Evolutionary conservation across 805 yeast genomes (phyloP), one percentile per base, ranked within the genome.

Genomic region (Kodamaea kaohsiungensis): DNA sequence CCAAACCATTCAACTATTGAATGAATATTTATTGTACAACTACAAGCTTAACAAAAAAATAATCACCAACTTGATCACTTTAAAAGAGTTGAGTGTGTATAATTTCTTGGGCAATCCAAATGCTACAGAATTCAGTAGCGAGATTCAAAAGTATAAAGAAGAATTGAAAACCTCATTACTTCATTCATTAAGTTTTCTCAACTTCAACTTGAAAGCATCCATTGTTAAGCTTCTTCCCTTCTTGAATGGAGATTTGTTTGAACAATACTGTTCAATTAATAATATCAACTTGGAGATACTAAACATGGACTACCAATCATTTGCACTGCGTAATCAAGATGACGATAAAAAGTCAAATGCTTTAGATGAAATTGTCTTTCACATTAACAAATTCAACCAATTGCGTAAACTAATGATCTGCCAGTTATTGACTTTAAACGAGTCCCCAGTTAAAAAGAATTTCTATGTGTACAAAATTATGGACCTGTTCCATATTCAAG

Each of bases 231-330:
- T 74, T 7, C 52, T 76, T 1, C 74, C 77, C 0, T 54, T 59
- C 22, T 53, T 72, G 33, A 73, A 76, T 55, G 79, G 80, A 0
- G 69, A 66, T 0, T 57, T 68, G 8, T 61, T 76, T 25, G 78
- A 76, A 53, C 70, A 72, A 56, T 76, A 74, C 53, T 73, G 78
- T 53, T 60, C 60, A 18, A 67, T 75, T n/a, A 74, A 76, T 54
- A 66, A 69, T 42, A 65, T 76, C 12, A 65, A 68, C 43, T 42
- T 73, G 13, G 59, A 63, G 7, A 19, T 57, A 2, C 45, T 66
- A 9, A 53, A 53, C 40, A 56, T 54, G 13, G 46, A 47, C 12
- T 48, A n/a, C 39, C 22, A 38, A 22, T 38, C 45, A 13, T 49
- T 33, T 35, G 8, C 43, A 13, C 30, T 38, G 27, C 46, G 25